These are phyloP conservation scores for Aspergillus fumigatus DNA, from an alignment of 2,329 filamentous ascomycete species.

Conservation along the genomic window DNA sequence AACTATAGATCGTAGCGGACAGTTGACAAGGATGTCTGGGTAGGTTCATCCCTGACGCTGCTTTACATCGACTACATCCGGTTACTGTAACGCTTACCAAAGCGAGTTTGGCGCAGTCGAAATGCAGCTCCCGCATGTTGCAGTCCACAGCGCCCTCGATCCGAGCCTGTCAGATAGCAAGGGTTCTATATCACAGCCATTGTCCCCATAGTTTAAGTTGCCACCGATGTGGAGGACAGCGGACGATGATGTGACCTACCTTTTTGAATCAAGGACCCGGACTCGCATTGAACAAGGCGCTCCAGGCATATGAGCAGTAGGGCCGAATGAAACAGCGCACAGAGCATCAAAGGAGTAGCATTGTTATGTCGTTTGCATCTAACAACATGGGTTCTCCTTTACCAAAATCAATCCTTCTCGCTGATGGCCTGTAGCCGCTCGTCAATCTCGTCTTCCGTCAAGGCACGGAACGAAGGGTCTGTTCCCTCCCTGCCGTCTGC, in stretches of 20 bases:
- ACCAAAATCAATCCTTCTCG: conserved; percentile 77
- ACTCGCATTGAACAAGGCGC: neutral
- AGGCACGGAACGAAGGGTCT: conserved; percentile 72
- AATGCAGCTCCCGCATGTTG: neutral
- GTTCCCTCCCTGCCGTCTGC: conserved; percentile 78
- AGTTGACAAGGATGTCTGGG: neutral
- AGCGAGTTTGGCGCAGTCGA: neutral
- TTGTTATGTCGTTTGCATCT: conserved; percentile 21
- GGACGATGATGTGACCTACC: neutral
- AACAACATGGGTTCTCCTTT: conserved; percentile 14
- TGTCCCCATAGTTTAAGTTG: conserved; percentile 1
- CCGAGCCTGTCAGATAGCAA: conserved; percentile 10
- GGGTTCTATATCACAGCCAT: conserved; percentile 2
- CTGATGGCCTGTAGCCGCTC: conserved; percentile 96
- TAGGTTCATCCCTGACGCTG: neutral
- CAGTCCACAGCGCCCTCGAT: neutral
- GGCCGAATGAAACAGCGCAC: conserved; percentile 1
- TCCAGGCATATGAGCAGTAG: conserved; percentile 1
- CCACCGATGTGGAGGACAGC: conserved; percentile 4
- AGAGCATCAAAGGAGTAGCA: conserved; percentile 10
- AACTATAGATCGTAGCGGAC: neutral
- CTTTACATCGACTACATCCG: neutral
- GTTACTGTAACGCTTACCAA: neutral
- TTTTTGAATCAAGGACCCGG: neutral
- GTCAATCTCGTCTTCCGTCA: conserved; percentile 97